Evolutionary conservation across 371 early-diverging fungal species (phyloP).

Genomic region (Caulochytrium protostelioides): DNA sequence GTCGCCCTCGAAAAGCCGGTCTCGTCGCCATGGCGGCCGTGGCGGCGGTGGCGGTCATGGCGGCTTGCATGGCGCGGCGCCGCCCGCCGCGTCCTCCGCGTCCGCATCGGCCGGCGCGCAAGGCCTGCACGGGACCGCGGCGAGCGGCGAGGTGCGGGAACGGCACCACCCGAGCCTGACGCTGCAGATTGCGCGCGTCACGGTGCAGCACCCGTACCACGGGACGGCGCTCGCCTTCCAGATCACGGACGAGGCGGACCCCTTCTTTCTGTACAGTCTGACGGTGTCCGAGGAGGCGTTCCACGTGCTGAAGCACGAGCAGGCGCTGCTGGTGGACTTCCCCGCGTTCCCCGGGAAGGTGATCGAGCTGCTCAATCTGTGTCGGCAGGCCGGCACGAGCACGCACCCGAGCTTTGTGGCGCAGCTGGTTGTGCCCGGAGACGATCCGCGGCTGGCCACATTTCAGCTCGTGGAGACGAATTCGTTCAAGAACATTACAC

Average conservation of each 20-base stretch:
- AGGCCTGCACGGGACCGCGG: too few relatives aligned
- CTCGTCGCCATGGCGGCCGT: too few relatives aligned
- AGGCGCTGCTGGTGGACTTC: conserved; percentile 24
- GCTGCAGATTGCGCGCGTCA: too few relatives aligned
- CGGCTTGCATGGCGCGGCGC: too few relatives aligned
- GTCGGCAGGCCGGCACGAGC: conserved; percentile 2
- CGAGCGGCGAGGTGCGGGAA: too few relatives aligned
- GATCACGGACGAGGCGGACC: conserved; percentile 20
- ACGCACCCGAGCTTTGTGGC: conserved; percentile 18
- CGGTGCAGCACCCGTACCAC: too few relatives aligned
- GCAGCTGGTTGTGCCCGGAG: conserved; percentile 5
- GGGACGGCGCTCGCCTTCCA: conserved; percentile 12
- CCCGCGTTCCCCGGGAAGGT: conserved; percentile 23
- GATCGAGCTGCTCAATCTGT: conserved; percentile 16
- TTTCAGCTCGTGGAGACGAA: conserved; percentile 27
- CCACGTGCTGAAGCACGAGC: conserved; percentile 13
- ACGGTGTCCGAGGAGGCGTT: conserved; percentile 22
- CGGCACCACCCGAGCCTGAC: too few relatives aligned
- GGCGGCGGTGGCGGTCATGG: too few relatives aligned
- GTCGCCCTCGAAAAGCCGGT: too few relatives aligned
- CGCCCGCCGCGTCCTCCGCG: too few relatives aligned
- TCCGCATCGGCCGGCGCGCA: too few relatives aligned
- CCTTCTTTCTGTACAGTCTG: conserved; percentile 19
- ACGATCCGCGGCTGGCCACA: conserved; percentile 1
- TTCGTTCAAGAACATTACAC: conserved; percentile 24